Evolutionary conservation across 331 rosid species (phyloP), one percentile per base, ranked within the genome.

Genomic region (Telfairia occidentalis): DNA sequence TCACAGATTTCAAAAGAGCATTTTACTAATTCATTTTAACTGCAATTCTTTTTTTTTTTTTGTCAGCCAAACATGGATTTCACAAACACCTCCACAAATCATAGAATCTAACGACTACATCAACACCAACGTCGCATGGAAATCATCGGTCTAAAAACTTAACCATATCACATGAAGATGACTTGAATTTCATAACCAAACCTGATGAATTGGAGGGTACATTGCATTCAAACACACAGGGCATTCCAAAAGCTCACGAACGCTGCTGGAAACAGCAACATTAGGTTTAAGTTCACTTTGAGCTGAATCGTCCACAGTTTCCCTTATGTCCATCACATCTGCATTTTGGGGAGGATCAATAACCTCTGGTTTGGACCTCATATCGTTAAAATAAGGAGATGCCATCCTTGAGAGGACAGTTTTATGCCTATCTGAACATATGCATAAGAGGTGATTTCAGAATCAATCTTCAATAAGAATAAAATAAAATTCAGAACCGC

Each of bases 141-240:
- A 28, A 21, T 30, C 75, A 46, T 28, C 45, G 30, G 59, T 71
- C 34, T 37, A 26, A 43, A 55, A 13, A 74, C 52, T 74, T 37
- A 35, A 32, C 30, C 28, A 34, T n/a, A 7, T 37, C 19, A 53
- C 50, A 50, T 34, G 53, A 40, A 37, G 67, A 61, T 28, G 42
- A 71, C 15, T 10, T 46, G 16, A 28, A 29, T 32, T 46, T 45
- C 10, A 18, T 45, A 48, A 71, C 70, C 86, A 76, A 77, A 92
- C 98, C 96, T 92, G 98, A 83, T 92, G 98, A 63, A 92, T 92
- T 29, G 97, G 98, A 73, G 96, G 98, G 82, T 92, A 92, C 97
- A 92, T 92, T 24, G 98, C 97, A 83, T 81, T 92, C 84, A 90
- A 81, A 86, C 97, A 92, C 53, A 92, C 98, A 10, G 98, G 98